Percentiles rank a stretch among this genome's conserved stretches.
Evolutionary conservation across 1,284 basidiomycete genomes (phyloP).

Genomic region (Cutaneotrichosporon dermatis): DNA sequence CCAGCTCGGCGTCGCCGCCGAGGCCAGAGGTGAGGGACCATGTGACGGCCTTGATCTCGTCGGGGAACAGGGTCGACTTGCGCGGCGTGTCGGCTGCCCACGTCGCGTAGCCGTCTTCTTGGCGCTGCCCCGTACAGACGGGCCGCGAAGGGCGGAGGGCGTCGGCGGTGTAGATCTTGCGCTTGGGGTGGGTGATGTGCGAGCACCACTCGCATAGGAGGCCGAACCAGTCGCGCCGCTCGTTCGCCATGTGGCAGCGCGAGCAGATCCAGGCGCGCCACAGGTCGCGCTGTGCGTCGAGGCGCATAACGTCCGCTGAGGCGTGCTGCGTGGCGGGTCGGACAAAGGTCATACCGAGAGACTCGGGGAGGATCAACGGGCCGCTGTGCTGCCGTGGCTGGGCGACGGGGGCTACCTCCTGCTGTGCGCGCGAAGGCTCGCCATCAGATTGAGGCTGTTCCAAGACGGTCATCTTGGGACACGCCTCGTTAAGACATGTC

Average conservation of each 20-base stretch:
- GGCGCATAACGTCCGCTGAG: neutral
- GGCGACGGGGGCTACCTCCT: no score
- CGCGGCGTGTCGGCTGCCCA: conserved; percentile 21
- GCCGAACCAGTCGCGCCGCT: conserved; percentile 36
- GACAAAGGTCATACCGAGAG: neutral
- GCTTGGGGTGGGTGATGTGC: conserved; percentile 9
- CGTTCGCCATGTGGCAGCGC: conserved; percentile 36
- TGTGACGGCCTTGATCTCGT: conserved; percentile 36
- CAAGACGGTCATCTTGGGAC: neutral
- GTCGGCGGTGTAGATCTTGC: conserved; percentile 24
- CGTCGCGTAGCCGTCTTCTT: conserved; percentile 28
- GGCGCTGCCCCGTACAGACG: conserved; percentile 29
- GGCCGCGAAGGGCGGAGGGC: conserved; percentile 26
- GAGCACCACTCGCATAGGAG: conserved; percentile 39
- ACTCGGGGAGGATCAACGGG: neutral
- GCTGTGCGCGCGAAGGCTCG: no score
- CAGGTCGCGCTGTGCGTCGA: conserved; percentile 25
- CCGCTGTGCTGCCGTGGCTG: no score
- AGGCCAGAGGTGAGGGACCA: conserved; percentile 22
- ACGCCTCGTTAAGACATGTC: conserved; percentile 20
- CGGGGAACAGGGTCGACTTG: conserved; percentile 26
- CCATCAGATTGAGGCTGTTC: neutral
- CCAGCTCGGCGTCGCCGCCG: conserved; percentile 22
- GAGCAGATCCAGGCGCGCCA: conserved; percentile 42
- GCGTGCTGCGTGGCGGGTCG: conserved; percentile 15